phyloP scores from a whole-genome alignment of 495 filamentous ascomycete species.

The Podospora pseudoanserina region DNA sequence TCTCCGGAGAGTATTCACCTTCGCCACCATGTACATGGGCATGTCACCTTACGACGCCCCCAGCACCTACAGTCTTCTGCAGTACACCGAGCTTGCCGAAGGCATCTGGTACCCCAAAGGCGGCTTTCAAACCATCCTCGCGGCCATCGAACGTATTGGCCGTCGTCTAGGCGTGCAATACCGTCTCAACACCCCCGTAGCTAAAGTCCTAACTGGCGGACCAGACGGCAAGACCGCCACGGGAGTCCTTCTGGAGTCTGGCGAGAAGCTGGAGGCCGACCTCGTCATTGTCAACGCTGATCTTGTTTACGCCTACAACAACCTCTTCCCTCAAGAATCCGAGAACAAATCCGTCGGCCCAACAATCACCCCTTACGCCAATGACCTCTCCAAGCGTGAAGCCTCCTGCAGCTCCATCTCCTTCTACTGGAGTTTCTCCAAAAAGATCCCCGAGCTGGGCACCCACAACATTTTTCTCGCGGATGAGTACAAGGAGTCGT shows the following conservation, averaged over 20 bases:
- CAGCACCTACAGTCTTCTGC: conserved; percentile 65
- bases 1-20: conserved; percentile 63
- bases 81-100: conserved; percentile 69
- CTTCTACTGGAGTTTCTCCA: conserved; percentile 66
- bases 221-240: conserved; percentile 44
- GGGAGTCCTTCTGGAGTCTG: conserved; percentile 52
- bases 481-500: conserved; percentile 62
- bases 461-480: conserved; percentile 74
- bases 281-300: conserved; percentile 65
- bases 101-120: conserved; percentile 72
- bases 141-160: conserved; percentile 54
- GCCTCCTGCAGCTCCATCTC: conserved; percentile 68
- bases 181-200: conserved; percentile 51
- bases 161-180: conserved; percentile 55
- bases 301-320: conserved; percentile 66
- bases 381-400: conserved; percentile 43
- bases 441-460: conserved; percentile 53
- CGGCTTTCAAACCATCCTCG: conserved; percentile 60
- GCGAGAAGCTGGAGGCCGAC: conserved; percentile 54
- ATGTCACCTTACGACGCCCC: conserved; percentile 72
- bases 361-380: conserved; percentile 35
- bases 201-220: conserved; percentile 41
- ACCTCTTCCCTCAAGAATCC: conserved; percentile 47
- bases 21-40: conserved; percentile 75
- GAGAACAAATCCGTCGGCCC: conserved; percentile 5